Conservation (phyloP, 2,329 filamentous ascomycete genomes). For the Sarocladium strictum region DNA sequence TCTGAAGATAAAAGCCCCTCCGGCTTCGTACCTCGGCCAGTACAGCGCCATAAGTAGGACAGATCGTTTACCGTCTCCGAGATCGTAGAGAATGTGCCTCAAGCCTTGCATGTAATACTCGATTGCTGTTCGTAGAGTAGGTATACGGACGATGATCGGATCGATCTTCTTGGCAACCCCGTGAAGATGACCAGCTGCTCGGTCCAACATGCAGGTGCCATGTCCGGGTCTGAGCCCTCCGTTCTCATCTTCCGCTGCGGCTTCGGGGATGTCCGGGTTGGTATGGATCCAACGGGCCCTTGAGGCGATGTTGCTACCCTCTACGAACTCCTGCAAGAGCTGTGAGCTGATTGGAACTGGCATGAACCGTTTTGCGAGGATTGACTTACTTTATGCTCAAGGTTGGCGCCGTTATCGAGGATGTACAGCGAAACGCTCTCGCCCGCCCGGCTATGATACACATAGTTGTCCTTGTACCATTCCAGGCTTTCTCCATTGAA, state of each 20-base stretch:
- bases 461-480: neutral
- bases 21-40: neutral
- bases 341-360: neutral
- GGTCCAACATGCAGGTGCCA: neutral
- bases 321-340: neutral
- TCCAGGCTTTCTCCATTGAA: neutral
- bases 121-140: neutral
- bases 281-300: neutral
- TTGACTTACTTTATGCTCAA: neutral
- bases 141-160: neutral
- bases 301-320: neutral
- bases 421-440: neutral
- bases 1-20: neutral
- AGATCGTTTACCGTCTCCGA: neutral
- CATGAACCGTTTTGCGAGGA: neutral
- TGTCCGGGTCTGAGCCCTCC: neutral
- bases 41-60: neutral
- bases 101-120: neutral
- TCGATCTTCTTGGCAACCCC: neutral
- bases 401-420: neutral
- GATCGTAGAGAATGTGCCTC: neutral
- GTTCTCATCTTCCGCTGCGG: neutral
- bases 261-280: neutral
- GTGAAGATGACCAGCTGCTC: neutral
- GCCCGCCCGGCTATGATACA: neutral